These are phyloP conservation scores for Pythium phragmiticola DNA, from an alignment of 352 stramenopile species.

Conservation along the genomic window DNA sequence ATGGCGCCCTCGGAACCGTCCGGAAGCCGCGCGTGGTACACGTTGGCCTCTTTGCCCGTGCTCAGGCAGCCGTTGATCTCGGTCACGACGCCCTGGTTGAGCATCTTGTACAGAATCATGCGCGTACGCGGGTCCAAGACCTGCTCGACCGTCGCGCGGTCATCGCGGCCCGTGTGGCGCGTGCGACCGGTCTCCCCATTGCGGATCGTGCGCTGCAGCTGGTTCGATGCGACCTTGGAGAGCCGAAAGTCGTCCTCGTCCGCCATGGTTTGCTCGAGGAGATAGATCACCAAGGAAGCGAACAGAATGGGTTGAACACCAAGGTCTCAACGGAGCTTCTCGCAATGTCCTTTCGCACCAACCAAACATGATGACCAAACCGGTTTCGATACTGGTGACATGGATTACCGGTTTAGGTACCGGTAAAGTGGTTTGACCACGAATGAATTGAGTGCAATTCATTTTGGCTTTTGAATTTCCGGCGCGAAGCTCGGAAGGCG, in stretches of 20 bases:
- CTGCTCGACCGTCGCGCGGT: constrained; percentile 97
- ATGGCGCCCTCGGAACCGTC: constrained; percentile 79
- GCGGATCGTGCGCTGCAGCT: constrained; percentile 71
- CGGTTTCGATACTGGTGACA: constrained; percentile 6
- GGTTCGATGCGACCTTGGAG: constrained; percentile 80
- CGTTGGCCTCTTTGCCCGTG: constrained; percentile 99
- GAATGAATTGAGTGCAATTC: constrained; percentile 22
- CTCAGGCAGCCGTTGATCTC: constrained; percentile 99
- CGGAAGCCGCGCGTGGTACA: constrained; percentile 94
- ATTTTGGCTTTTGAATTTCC: constrained; percentile 14
- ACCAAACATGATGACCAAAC: constrained; percentile 19
- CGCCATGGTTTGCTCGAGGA: constrained; percentile 29
- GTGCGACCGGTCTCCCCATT: constrained; percentile 72
- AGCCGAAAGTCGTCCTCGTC: constrained; percentile 67
- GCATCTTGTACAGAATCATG: constrained; percentile 99
- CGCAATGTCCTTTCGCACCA: constrained; percentile 13
- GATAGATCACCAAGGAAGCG: not conserved
- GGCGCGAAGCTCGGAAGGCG: not conserved
- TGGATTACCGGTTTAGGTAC: not conserved
- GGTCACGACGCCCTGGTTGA: constrained; percentile 95
- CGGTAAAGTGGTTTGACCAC: not conserved
- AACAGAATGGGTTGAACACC: constrained; percentile 15
- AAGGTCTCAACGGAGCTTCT: constrained; percentile 4
- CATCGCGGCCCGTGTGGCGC: constrained; percentile 94
- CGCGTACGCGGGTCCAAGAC: constrained; percentile 97